Evolutionary conservation across 345 rosid species (phyloP), one percentile per base, ranked within the genome.

Genomic region (Bruguiera parviflora): DNA sequence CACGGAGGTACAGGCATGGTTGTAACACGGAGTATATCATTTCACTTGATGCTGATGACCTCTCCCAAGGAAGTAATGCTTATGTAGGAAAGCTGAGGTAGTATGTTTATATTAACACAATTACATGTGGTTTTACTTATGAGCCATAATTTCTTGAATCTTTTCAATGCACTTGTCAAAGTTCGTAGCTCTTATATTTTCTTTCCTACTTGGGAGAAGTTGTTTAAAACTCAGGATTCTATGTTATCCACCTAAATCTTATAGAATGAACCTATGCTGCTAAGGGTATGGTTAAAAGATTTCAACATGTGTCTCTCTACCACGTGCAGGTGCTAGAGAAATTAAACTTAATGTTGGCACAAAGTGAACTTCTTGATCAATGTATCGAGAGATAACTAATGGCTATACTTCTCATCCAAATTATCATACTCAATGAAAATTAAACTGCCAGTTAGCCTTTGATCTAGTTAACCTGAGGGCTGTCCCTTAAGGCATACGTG

Each of bases 71-170:
- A 78, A 94, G 96, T 59, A 89, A 89, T 78, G 91, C 96, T 25
- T 94, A 91, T 64, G 85, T 91, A 27, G 98, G 98, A n/a, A 94
- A 94, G 73, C 74, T 94, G 81, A 86, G 97, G 98, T 93, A 78
- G 20, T 69, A 32, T n/a, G 59, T 61, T 58, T 31, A 9, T 63
- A 15, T 52, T 18, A 13, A 43, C 19, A 4, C 59, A 55, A 55
- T 25, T 55, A 11, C 15, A 9, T 11, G 18, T 55, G 29, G 29
- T 55, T 55, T 55, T 25, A 8, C 49, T 11, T 13, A 43, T 43
- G 13, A 43, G 49, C 18, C 49, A 43, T 13, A 15, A 43, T 43
- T 29, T 56, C 22, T 47, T 51, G 52, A 46, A 37, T 28, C 49
- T 20, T 27, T 70, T 52, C 5, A 24, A 43, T 8, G 18, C 5